Conservation (phyloP, 73 alveolate genomes). For the Urostyla sp. region DNA sequence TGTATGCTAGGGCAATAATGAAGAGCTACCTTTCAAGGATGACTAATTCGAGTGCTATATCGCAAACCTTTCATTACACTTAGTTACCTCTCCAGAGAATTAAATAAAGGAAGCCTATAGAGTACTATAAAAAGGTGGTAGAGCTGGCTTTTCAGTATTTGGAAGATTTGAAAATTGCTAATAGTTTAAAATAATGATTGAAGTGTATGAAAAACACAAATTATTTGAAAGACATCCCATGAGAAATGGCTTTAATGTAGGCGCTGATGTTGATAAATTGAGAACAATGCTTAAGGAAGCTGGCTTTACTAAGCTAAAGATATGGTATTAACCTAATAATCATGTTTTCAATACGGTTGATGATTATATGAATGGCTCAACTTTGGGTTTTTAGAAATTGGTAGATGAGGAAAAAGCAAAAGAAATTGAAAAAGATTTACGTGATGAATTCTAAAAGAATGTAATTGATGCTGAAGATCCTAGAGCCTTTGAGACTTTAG, state of each 20-base stretch:
- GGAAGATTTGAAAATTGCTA: neutral
- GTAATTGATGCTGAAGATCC: neutral
- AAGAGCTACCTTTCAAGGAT: too few species aligned
- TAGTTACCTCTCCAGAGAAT: neutral
- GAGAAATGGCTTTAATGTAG: neutral
- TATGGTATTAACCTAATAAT: neutral
- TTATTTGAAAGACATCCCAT: neutral
- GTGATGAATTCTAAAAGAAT: neutral
- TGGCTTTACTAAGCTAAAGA: neutral
- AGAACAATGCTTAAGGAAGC: neutral
- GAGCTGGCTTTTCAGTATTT: neutral
- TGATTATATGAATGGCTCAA: neutral
- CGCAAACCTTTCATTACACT: neutral
- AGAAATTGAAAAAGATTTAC: neutral
- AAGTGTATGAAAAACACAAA: neutral
- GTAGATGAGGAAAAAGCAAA: too few species aligned
- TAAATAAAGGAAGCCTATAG: neutral
- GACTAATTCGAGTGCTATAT: neutral
- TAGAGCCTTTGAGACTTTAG: neutral
- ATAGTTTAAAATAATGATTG: too few species aligned
- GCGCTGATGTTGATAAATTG: neutral
- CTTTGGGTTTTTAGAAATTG: neutral
- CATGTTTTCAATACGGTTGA: neutral
- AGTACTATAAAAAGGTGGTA: neutral
- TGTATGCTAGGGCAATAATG: too few species aligned